Conservation (phyloP, 805 yeast genomes). For the Zygotorulaspora danielsina region DNA sequence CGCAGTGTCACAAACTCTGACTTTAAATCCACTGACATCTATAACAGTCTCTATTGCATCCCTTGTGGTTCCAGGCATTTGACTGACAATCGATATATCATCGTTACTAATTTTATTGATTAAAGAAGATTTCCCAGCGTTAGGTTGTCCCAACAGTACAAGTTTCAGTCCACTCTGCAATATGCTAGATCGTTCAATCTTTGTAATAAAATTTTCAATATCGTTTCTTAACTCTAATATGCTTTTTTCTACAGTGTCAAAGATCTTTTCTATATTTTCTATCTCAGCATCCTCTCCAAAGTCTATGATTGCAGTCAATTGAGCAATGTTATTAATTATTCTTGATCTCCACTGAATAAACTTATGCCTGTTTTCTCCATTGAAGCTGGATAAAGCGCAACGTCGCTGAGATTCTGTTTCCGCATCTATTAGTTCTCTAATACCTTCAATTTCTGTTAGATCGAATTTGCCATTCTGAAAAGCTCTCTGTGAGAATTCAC, state of each 20-base stretch:
- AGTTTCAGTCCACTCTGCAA: slow-evolving; percentile 68
- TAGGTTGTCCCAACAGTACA: slow-evolving; percentile 83
- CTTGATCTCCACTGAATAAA: slow-evolving; percentile 64
- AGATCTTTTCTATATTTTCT: slow-evolving; percentile 54
- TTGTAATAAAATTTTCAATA: slow-evolving; percentile 40
- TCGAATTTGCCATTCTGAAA: slow-evolving; percentile 81
- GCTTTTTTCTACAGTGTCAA: slow-evolving; percentile 45
- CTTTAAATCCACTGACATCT: slow-evolving; percentile 79
- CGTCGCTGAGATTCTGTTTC: slow-evolving; percentile 86
- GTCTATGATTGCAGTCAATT: slow-evolving; percentile 83
- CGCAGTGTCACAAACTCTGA: slow-evolving; percentile 86
- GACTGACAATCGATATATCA: slow-evolving; percentile 87
- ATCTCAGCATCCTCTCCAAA: slow-evolving; percentile 92
- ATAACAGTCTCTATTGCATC: slow-evolving; percentile 79
- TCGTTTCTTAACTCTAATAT: slow-evolving; percentile 43
- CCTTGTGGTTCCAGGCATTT: slow-evolving; percentile 90
- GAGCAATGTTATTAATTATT: slow-evolving; percentile 63
- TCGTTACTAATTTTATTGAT: slow-evolving; percentile 70
- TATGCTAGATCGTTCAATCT: slow-evolving; percentile 55
- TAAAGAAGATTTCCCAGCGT: slow-evolving; percentile 91
- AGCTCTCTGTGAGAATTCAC: slow-evolving; percentile 87
- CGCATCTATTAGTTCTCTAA: slow-evolving; percentile 82
- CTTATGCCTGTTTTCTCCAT: slow-evolving; percentile 56
- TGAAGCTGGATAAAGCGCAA: slow-evolving; percentile 67
- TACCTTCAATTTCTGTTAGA: slow-evolving; percentile 86